Evolutionary conservation across 805 yeast genomes (phyloP).

Genomic region (Wickerhamomyces hampshirensis): DNA sequence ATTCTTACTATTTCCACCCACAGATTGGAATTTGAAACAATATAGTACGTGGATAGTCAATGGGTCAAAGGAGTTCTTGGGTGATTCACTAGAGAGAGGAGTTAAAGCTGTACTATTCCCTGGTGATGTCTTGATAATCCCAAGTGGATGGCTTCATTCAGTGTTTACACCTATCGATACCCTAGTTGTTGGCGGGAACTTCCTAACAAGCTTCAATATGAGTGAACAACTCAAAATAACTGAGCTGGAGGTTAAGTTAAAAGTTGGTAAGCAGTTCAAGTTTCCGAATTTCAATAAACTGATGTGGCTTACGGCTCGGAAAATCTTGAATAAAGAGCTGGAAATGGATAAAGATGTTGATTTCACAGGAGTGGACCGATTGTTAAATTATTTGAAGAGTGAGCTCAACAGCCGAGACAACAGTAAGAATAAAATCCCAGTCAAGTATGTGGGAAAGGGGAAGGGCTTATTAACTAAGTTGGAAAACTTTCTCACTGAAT

Average conservation of each 20-base stretch:
- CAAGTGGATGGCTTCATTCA: slow-evolving; percentile 92
- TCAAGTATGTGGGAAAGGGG: slow-evolving; percentile 11
- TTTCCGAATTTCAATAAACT: slow-evolving; percentile 73
- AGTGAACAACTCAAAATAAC: slow-evolving; percentile 53
- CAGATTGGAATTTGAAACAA: slow-evolving; percentile 50
- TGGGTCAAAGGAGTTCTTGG: slow-evolving; percentile 55
- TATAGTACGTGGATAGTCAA: slow-evolving; percentile 73
- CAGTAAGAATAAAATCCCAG: slow-evolving; percentile 8
- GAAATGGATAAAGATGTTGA: slow-evolving; percentile 8
- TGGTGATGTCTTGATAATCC: slow-evolving; percentile 78
- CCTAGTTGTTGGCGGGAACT: slow-evolving; percentile 84
- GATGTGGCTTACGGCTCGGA: slow-evolving; percentile 56
- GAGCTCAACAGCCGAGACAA: slow-evolving; percentile 3
- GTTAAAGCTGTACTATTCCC: slow-evolving; percentile 46
- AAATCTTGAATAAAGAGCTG: slow-evolving; percentile 6
- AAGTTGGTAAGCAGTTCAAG: slow-evolving; percentile 70
- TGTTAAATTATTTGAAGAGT: slow-evolving; percentile 7
- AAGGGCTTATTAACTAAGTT: slow-evolving; percentile 5
- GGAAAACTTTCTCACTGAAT: neutral
- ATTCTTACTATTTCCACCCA: slow-evolving; percentile 78
- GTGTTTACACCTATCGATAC: slow-evolving; percentile 82
- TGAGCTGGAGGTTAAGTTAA: slow-evolving; percentile 58
- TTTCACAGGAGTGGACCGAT: slow-evolving; percentile 2
- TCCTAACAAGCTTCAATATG: slow-evolving; percentile 60
- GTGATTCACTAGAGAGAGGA: slow-evolving; percentile 47